Conservation (phyloP, 495 filamentous ascomycete species). For the Talaromyces borbonicus region DNA sequence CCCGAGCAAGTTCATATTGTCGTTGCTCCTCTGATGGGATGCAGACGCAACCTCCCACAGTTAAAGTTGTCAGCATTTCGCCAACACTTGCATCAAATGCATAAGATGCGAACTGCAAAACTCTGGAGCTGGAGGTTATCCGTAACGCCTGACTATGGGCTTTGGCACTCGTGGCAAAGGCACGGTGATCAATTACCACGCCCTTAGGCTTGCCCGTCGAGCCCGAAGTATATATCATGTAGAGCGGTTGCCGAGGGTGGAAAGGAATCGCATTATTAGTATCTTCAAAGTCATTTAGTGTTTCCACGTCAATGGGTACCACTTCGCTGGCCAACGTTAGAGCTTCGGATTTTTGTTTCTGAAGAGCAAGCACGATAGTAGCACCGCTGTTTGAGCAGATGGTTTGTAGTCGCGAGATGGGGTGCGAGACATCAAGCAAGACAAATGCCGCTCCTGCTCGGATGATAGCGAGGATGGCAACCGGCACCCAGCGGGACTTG, state of each 20-base stretch:
- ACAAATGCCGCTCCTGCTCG: conserved; percentile 30
- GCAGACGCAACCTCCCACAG: not conserved
- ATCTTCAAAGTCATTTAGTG: not conserved
- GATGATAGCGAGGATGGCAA: conserved; percentile 34
- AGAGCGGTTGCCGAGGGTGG: conserved; percentile 18
- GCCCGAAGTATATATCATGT: conserved; percentile 59
- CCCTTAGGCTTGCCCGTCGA: conserved; percentile 64
- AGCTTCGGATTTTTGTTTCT: conserved; percentile 15
- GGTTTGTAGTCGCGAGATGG: conserved; percentile 27
- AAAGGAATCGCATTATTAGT: no score
- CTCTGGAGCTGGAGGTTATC: not conserved
- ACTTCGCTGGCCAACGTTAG: conserved; percentile 17
- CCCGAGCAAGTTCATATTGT: not conserved
- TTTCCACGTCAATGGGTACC: not conserved
- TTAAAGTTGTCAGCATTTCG: not conserved
- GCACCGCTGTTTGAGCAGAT: conserved; percentile 24
- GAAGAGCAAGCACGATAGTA: conserved; percentile 23
- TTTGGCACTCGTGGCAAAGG: not conserved
- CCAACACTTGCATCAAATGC: not conserved
- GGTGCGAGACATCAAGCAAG: conserved; percentile 26
- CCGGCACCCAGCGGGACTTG: conserved; percentile 35
- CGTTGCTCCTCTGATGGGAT: not conserved
- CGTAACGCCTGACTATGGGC: not conserved
- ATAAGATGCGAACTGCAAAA: conserved; percentile 1
- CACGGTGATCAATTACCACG: conserved; percentile 51